A percentile compares a stretch with the other conserved stretches of the same genome.
These are phyloP conservation scores for Ogataea polymorpha DNA, from an alignment of 805 yeast species.

Conservation along the genomic window DNA sequence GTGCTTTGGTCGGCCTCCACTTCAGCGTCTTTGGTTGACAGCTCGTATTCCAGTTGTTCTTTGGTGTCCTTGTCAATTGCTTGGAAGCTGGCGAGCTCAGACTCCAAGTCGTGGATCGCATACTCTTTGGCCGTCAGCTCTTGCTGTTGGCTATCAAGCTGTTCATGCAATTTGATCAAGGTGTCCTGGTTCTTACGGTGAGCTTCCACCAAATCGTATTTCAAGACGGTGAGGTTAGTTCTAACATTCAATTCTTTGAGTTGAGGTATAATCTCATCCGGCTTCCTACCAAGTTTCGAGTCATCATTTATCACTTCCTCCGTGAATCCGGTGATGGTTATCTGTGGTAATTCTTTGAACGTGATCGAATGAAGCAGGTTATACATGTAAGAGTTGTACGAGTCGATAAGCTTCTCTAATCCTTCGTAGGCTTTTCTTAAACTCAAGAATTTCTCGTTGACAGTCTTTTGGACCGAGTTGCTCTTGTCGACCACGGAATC, in stretches of 20 bases:
- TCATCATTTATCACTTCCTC: conserved; percentile 34
- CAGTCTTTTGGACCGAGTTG: conserved; percentile 42
- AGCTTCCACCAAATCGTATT: conserved; percentile 43
- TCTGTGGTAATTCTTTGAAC: conserved; percentile 19
- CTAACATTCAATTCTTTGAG: conserved; percentile 32
- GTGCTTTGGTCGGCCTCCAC: conserved; percentile 18
- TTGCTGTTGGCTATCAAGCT: conserved; percentile 54
- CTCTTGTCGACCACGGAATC: conserved; percentile 42
- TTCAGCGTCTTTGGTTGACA: conserved; percentile 19
- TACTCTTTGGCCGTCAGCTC: conserved; percentile 56
- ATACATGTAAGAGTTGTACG: conserved; percentile 54
- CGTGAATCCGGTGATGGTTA: conserved; percentile 24
- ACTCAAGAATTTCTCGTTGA: conserved; percentile 48
- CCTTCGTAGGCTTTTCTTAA: conserved; percentile 48
- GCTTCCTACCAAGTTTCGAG: conserved; percentile 44
- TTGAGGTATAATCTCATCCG: conserved; percentile 41
- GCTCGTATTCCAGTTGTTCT: conserved; percentile 18
- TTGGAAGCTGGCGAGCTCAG: conserved; percentile 37
- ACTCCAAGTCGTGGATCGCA: conserved; percentile 53
- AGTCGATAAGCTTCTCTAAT: conserved; percentile 49
- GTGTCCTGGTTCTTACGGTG: conserved; percentile 57
- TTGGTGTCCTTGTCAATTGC: conserved; percentile 17
- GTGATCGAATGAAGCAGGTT: conserved; percentile 39
- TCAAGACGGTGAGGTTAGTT: conserved; percentile 39
- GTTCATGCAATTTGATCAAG: conserved; percentile 53